Base-by-base conservation (phyloP, 1,139 yeast species). In the Saccharomycopsis hybrid region DNA sequence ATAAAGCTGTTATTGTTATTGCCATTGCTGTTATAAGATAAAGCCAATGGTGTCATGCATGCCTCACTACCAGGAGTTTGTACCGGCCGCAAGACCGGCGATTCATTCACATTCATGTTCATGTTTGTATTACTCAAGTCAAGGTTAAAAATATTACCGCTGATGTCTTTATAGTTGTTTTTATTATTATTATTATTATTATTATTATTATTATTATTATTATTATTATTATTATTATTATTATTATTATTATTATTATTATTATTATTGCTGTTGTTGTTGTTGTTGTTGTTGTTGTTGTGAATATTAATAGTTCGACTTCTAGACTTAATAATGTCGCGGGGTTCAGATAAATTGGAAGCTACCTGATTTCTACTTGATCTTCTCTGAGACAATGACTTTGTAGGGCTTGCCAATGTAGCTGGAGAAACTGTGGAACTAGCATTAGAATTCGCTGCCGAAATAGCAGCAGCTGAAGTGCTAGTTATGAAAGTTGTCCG, bases 61-160 rank as follows among this genome's bases (percentile, higher is more conserved):
- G 48, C 38, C 35, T 51, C 56, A 25, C 54, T 49, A 5, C 48
- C 50, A 7, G 56, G 56, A 31, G 54, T 53, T 40, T 53, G 56
- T n/a, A 53, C 56, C 4, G 56, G 56, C 11, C 43, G 36, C 13
- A 53, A 41, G 2, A 46, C 41, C 5, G 56, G 56, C 5, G 51
- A 46, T 28, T 46, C 54, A 24, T 46, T 36, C 1, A 49, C 53
- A 13, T n/a, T 29, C 24, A 5, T n/a, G 39, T 18, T 18, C 18
- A 18, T 18, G 18, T 18, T 18, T 18, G 18, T 18, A 18, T 18
- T 18, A 18, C 18, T 18, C 18, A 18, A 18, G 18, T 18, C 18
- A 18, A 18, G 18, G 7, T 13, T n/a, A 24, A 33, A 40, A 4
- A 32, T 33, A 13, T 33, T 40, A n/a, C 43, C 43, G 11, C 30